phyloP scores from a whole-genome alignment of 768 basidiomycete genomes.

The Pleurotus ostreatus region DNA sequence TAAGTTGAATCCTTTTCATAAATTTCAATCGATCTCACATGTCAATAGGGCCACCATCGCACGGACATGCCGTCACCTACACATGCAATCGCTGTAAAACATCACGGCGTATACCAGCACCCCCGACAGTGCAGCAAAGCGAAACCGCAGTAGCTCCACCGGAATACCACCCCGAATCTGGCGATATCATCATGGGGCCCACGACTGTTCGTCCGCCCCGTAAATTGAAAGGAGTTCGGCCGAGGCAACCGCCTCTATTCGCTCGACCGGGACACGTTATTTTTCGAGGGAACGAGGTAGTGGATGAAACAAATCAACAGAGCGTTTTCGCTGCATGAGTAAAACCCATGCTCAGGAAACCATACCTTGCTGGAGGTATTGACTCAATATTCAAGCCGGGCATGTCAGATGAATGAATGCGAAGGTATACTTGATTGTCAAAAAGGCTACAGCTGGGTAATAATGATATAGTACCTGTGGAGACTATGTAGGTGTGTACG shows the following conservation, averaged over 20 bases:
- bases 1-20: constrained; percentile 24
- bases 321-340: constrained; percentile 15
- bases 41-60: constrained; percentile 29
- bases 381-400: background rate
- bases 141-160: too few relatives aligned
- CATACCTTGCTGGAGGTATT: background rate
- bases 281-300: constrained; percentile 57
- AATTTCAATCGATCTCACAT: background rate
- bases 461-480: background rate
- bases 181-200: too few relatives aligned
- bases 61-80: constrained; percentile 54
- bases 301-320: constrained; percentile 15
- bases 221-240: constrained; percentile 16
- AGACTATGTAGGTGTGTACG: background rate
- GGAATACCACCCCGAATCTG: too few relatives aligned
- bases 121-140: constrained; percentile 30
- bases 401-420: constrained; percentile 8
- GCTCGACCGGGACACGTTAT: constrained; percentile 64
- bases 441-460: background rate
- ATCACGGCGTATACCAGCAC: constrained; percentile 65
- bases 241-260: constrained; percentile 57
- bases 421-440: constrained; percentile 4
- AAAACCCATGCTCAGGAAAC: background rate
- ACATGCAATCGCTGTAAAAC: constrained; percentile 57
- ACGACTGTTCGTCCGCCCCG: background rate